These are phyloP conservation scores for Calonectria pseudoturangicola DNA, from an alignment of 2,329 filamentous ascomycete species.

Conservation along the genomic window DNA sequence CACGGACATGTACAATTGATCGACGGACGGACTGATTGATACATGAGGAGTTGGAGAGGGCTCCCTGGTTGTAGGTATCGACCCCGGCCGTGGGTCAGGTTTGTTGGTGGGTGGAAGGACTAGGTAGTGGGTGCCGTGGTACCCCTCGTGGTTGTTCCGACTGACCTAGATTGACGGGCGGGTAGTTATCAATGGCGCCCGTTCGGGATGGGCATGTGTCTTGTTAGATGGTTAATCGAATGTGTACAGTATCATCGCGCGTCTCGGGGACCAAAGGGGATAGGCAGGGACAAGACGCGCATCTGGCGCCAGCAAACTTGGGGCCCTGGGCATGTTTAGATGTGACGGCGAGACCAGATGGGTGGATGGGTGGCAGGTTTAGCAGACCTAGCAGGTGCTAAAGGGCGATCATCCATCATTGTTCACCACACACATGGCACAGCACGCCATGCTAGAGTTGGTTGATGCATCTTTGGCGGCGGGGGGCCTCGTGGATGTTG, in stretches of 20 bases:
- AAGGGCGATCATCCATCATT: slow-evolving; percentile 43
- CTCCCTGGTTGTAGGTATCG: slow-evolving; percentile 2
- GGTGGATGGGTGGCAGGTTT: slow-evolving; percentile 21
- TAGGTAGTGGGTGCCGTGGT: slow-evolving; percentile 32
- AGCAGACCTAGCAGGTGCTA: slow-evolving; percentile 27
- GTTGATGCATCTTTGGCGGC: slow-evolving; percentile 44
- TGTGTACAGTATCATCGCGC: background rate
- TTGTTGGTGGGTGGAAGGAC: slow-evolving; percentile 29
- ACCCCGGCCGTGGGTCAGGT: slow-evolving; percentile 36
- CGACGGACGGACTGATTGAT: background rate
- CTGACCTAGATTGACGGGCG: slow-evolving; percentile 39
- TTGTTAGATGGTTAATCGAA: slow-evolving; percentile 19
- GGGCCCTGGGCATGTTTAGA: slow-evolving; percentile 25
- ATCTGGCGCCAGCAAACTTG: slow-evolving; percentile 50
- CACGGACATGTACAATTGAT: slow-evolving; percentile 18
- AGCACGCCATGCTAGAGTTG: slow-evolving; percentile 35
- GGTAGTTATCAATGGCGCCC: slow-evolving; percentile 37
- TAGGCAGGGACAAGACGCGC: slow-evolving; percentile 45
- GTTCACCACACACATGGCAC: slow-evolving; percentile 8
- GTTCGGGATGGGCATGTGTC: slow-evolving; percentile 28
- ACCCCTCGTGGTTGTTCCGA: slow-evolving; percentile 37
- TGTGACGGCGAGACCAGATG: slow-evolving; percentile 18
- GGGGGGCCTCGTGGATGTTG: slow-evolving; percentile 51
- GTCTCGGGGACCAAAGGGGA: slow-evolving; percentile 17
- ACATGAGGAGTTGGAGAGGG: slow-evolving; percentile 1